Evolutionary conservation across 2,329 filamentous ascomycete genomes (phyloP).

Genomic region (Exophiala xenobiotica): DNA sequence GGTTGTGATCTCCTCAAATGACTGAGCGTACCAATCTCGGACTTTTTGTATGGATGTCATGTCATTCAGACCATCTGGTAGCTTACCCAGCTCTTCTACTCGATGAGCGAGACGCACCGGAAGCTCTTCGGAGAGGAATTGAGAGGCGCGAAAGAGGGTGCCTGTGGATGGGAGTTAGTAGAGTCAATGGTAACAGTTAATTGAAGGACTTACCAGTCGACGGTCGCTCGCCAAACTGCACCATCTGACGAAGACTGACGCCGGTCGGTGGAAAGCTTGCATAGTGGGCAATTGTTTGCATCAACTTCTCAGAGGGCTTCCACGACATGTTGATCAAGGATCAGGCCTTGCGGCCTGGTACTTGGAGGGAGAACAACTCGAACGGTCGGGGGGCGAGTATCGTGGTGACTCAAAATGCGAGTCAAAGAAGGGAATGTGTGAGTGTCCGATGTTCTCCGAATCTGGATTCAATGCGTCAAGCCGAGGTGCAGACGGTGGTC

Average conservation of each 20-base stretch:
- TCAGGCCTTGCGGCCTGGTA: slow-evolving; percentile 34
- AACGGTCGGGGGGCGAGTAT: slow-evolving; percentile 11
- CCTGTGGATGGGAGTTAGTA: slow-evolving; percentile 51
- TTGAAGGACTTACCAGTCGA: slow-evolving; percentile 77
- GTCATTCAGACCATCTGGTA: slow-evolving; percentile 93
- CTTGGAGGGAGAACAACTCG: slow-evolving; percentile 25
- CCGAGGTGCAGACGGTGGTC: slow-evolving; percentile 16
- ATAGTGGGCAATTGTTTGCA: slow-evolving; percentile 97
- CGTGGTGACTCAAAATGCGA: slow-evolving; percentile 19
- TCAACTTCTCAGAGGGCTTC: slow-evolving; percentile 85
- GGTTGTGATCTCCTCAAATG: slow-evolving; percentile 97
- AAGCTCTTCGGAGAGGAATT: slow-evolving; percentile 97
- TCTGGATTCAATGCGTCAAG: slow-evolving; percentile 7
- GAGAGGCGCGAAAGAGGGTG: slow-evolving; percentile 93
- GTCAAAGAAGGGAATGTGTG: slow-evolving; percentile 5
- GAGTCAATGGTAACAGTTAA: too few relatives aligned
- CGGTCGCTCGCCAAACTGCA: slow-evolving; percentile 93
- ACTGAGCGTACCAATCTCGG: slow-evolving; percentile 98
- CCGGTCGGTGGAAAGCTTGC: slow-evolving; percentile 95
- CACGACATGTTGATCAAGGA: slow-evolving; percentile 69
- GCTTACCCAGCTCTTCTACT: slow-evolving; percentile 85
- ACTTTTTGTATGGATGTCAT: slow-evolving; percentile 97
- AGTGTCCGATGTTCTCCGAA: slow-evolving; percentile 28
- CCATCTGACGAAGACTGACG: slow-evolving; percentile 96
- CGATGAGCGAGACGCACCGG: slow-evolving; percentile 95